phyloP scores from a whole-genome alignment of 768 basidiomycete species.

The Boletellus ananiceps region DNA sequence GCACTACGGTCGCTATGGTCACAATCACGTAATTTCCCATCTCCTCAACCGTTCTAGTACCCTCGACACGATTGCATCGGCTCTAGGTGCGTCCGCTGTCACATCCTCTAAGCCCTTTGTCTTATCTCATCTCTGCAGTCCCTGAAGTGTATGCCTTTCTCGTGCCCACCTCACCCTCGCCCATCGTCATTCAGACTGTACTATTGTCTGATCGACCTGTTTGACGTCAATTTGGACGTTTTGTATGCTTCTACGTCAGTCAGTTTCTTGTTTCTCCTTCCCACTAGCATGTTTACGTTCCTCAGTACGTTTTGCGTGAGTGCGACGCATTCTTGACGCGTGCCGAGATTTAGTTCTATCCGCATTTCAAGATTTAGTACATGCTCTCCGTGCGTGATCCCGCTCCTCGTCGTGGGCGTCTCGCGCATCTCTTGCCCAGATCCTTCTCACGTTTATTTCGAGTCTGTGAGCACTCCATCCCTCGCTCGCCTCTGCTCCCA shows the following conservation, averaged over 20 bases:
- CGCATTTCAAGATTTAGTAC: slow-evolving; percentile 21
- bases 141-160: slow-evolving; percentile 22
- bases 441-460: slow-evolving; percentile 24
- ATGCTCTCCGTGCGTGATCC: slow-evolving; percentile 20
- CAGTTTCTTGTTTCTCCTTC: background rate
- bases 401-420: background rate
- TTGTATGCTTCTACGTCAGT: slow-evolving; percentile 28
- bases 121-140: slow-evolving; percentile 18
- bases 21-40: background rate
- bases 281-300: slow-evolving; percentile 1
- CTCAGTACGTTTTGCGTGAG: slow-evolving; percentile 30
- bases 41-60: slow-evolving; percentile 6
- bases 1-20: slow-evolving; percentile 15
- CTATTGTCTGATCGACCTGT: slow-evolving; percentile 25
- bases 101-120: background rate
- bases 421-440: slow-evolving; percentile 7
- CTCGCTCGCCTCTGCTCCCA: background rate
- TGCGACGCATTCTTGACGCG: background rate
- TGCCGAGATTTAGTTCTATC: background rate
- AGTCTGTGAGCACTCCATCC: slow-evolving; percentile 18
- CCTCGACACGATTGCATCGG: slow-evolving; percentile 25
- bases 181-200: slow-evolving; percentile 23
- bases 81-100: slow-evolving; percentile 18
- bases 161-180: background rate
- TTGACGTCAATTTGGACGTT: slow-evolving; percentile 19